Base-by-base conservation (phyloP, 1,139 yeast genomes). In the Saccharomyces hybrid region DNA sequence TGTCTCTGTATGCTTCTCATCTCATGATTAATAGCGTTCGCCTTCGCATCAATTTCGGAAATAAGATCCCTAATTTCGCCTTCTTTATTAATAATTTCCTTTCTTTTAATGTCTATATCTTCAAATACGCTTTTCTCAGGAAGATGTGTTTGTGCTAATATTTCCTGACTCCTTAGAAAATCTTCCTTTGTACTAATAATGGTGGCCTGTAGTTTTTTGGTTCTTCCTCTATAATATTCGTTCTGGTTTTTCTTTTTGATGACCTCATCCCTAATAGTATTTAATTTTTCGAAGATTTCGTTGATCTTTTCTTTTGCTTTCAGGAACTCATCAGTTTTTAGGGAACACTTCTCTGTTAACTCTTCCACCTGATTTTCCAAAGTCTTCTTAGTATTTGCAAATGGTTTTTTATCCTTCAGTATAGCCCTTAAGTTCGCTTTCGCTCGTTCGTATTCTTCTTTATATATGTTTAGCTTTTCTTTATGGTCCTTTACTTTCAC, bases 401-500 rank as follows among this genome's bases (percentile, higher is more conserved):
- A 61, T 9, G 67, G 70, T 48, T 58, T 58, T 49, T 60, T 62
- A 27, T 65, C 66, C 19, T 60, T 53, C 23, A 57, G 48, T 14
- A 67, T 49, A 2, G 50, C 47, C 51, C 59, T 61, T 26, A 65
- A 53, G 34, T 63, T 61, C 26, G 56, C 50, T 46, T 61, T 61
- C 1, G 70, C 63, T 13, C 65, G 63, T 41, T 80, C 78, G 55
- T 78, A 75, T 31, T 72, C 74, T 23, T 63, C 62, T 61, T 79
- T 81, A 51, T 77, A 70, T 13, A 67, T 65, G 32, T 73, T 70
- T 50, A 75, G 73, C 53, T 73, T 73, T n/a, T 65, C 69, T 57
- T 78, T 82, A 56, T 78, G 73, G 53, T 82, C 86, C 51, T 81
- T 79, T 2, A 81, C 70, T 57, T 78, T 77, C 0, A 84, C 88